phyloP scores from a whole-genome alignment of 1,284 basidiomycete genomes.

The Baeospora myosura region DNA sequence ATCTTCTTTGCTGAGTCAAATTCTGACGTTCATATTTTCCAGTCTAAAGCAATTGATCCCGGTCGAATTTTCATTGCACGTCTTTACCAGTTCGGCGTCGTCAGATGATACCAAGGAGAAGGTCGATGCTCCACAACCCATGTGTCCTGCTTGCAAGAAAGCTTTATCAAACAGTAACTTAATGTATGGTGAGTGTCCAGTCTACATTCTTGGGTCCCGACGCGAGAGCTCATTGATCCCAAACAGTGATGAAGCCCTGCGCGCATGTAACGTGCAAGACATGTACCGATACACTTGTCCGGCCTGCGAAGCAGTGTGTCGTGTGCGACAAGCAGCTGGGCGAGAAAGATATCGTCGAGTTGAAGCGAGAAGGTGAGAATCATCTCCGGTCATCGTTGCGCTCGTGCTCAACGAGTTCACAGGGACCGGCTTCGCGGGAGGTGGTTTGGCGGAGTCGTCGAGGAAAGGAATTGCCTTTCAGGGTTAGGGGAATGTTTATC shows the following conservation, averaged over 20 bases:
- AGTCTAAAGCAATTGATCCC: slow-evolving; percentile 74
- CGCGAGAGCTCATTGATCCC: slow-evolving; percentile 1
- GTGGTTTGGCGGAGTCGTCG: slow-evolving; percentile 80
- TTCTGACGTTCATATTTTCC: slow-evolving; percentile 2
- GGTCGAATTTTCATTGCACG: slow-evolving; percentile 64
- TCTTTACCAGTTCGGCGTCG: slow-evolving; percentile 22
- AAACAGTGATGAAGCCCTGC: slow-evolving; percentile 67
- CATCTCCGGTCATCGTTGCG: not conserved
- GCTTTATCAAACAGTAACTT: slow-evolving; percentile 71
- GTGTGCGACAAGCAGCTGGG: slow-evolving; percentile 65
- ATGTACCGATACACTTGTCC: slow-evolving; percentile 77
- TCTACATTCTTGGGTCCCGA: slow-evolving; percentile 5
- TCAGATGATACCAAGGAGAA: slow-evolving; percentile 31
- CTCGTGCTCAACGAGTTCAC: slow-evolving; percentile 2
- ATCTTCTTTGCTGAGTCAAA: slow-evolving; percentile 3
- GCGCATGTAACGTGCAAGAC: slow-evolving; percentile 84
- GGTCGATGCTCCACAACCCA: slow-evolving; percentile 50
- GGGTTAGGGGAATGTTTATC: slow-evolving; percentile 34
- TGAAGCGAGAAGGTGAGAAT: slow-evolving; percentile 69
- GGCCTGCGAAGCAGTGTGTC: slow-evolving; percentile 68
- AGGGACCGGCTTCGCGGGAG: slow-evolving; percentile 87
- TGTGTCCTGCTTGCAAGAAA: slow-evolving; percentile 88
- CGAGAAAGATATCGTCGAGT: slow-evolving; percentile 65
- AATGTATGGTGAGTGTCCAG: slow-evolving; percentile 52
- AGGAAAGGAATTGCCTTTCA: slow-evolving; percentile 73